These are phyloP conservation scores for Hypomontagnella submonticulosa DNA, from an alignment of 495 filamentous ascomycete genomes.

Conservation along the genomic window DNA sequence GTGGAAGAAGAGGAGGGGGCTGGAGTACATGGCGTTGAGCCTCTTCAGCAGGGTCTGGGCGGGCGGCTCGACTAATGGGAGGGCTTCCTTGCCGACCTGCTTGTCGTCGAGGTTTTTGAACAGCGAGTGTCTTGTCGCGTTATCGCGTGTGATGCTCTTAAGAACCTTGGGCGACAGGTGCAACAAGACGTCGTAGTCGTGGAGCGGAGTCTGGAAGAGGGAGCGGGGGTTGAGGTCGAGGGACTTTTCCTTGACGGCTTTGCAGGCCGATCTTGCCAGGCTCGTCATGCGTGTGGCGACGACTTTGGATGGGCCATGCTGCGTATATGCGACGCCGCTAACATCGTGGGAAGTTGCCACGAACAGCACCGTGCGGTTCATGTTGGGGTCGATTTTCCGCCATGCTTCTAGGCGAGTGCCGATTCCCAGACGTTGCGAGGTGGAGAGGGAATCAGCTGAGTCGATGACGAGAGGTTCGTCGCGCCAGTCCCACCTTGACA, in stretches of 20 bases:
- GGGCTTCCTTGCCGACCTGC: constrained; percentile 46
- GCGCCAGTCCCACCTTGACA: constrained; percentile 93
- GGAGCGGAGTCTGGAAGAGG: constrained; percentile 74
- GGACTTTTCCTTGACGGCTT: constrained; percentile 66
- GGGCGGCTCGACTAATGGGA: constrained; percentile 61
- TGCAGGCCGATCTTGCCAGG: constrained; percentile 77
- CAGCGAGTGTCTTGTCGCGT: constrained; percentile 44
- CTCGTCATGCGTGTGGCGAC: constrained; percentile 84
- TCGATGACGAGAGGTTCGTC: constrained; percentile 83
- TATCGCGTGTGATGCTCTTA: constrained; percentile 48
- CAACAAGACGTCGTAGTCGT: constrained; percentile 87
- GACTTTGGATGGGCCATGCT: constrained; percentile 73
- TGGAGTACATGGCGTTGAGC: constrained; percentile 68
- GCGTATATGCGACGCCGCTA: constrained; percentile 82
- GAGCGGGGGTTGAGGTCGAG: constrained; percentile 65
- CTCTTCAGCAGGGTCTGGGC: constrained; percentile 65
- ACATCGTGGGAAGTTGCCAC: constrained; percentile 81
- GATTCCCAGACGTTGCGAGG: constrained; percentile 68
- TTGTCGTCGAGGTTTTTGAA: constrained; percentile 79
- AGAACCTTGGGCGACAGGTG: constrained; percentile 68
- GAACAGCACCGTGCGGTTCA: constrained; percentile 86
- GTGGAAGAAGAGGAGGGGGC: constrained; percentile 79
- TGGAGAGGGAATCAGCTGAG: constrained; percentile 65
- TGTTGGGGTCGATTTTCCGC: constrained; percentile 85
- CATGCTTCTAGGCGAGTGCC: constrained; percentile 78